Evolutionary conservation across 1,139 yeast species (phyloP).

Genomic region (Yamadazyma mexicana): DNA sequence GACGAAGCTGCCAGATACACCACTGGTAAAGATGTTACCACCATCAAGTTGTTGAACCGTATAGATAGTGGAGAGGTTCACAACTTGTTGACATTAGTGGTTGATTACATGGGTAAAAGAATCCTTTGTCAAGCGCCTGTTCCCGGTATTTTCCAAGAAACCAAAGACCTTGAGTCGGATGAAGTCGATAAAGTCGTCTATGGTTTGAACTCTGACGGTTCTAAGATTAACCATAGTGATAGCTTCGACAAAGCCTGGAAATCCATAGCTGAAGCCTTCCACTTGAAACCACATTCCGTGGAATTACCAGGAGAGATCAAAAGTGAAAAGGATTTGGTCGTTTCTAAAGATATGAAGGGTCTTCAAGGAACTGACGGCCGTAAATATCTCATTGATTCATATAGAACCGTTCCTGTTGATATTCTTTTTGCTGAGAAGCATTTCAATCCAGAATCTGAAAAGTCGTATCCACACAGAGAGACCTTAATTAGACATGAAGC

Average conservation of each 20-base stretch:
- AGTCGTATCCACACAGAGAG: conserved; percentile 82
- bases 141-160: conserved; percentile 82
- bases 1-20: conserved; percentile 85
- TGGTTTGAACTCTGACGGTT: conserved; percentile 70
- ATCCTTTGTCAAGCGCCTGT: conserved; percentile 93
- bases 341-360: conserved; percentile 84
- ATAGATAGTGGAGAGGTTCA: conserved; percentile 65
- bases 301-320: conserved; percentile 32
- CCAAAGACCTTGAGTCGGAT: conserved; percentile 26
- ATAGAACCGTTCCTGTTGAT: conserved; percentile 83
- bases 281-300: conserved; percentile 68
- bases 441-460: conserved; percentile 37
- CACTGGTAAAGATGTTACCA: conserved; percentile 73
- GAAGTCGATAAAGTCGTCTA: conserved; percentile 58
- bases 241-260: conserved; percentile 56
- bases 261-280: conserved; percentile 72
- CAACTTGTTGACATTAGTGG: conserved; percentile 75
- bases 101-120: conserved; percentile 88
- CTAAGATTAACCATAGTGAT: conserved; percentile 46
- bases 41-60: conserved; percentile 68
- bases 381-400: conserved; percentile 79
- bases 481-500: conserved; percentile 83
- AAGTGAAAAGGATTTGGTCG: conserved; percentile 49
- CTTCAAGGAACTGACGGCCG: conserved; percentile 84
- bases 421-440: conserved; percentile 65